Evolutionary conservation across 2,329 filamentous ascomycete species (phyloP).

Genomic region (Epicoccum nigrum): DNA sequence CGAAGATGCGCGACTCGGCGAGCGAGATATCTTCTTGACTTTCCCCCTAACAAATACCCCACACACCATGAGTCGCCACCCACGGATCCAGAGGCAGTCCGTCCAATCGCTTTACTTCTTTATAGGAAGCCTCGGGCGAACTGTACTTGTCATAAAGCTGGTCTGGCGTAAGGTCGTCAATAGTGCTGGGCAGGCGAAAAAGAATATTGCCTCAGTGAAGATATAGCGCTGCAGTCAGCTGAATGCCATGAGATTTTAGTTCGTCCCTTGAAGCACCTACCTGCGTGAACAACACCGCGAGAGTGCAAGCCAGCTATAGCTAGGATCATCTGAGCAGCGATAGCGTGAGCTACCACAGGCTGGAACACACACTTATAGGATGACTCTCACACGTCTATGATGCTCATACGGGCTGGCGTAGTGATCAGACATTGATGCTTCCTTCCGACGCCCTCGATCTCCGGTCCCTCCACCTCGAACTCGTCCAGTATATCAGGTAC

Average conservation of each 20-base stretch:
- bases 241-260: not conserved
- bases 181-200: constrained; percentile 11
- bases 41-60: constrained; percentile 16
- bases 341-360: constrained; percentile 15
- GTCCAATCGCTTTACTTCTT: constrained; percentile 8
- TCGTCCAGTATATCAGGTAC: constrained; percentile 32
- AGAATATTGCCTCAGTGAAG: constrained; percentile 20
- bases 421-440: constrained; percentile 33
- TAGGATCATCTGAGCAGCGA: constrained; percentile 18
- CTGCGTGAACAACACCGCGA: constrained; percentile 19
- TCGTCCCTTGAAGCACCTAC: constrained; percentile 1
- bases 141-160: constrained; percentile 18
- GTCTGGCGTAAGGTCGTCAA: constrained; percentile 11
- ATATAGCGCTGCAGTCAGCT: constrained; percentile 9
- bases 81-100: constrained; percentile 14
- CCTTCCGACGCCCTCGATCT: constrained; percentile 26
- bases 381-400: constrained; percentile 17
- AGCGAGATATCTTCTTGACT: constrained; percentile 10
- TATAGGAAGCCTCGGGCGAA: constrained; percentile 3
- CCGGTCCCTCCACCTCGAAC: constrained; percentile 43
- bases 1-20: constrained; percentile 9
- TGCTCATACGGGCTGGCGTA: constrained; percentile 37
- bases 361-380: constrained; percentile 9
- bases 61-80: constrained; percentile 20
- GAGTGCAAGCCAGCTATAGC: constrained; percentile 19